Percentiles rank a stretch among this genome's conserved stretches.
Evolutionary conservation across 495 filamentous ascomycete species (phyloP).

Genomic region (Haplographium delicatum): DNA sequence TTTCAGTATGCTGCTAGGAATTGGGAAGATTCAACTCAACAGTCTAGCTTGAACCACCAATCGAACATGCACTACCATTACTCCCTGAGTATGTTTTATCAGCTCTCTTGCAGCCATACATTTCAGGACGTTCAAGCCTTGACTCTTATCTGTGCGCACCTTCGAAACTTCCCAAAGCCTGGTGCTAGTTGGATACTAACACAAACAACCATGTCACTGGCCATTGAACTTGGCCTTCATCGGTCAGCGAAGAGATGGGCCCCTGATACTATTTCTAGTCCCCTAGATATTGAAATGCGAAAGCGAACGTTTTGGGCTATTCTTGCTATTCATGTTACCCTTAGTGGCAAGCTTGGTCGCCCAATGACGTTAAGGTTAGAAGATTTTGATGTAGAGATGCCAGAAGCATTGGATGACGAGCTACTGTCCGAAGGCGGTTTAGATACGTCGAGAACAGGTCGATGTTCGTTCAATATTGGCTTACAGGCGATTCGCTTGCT

Average conservation of each 20-base stretch:
- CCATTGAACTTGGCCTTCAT: slow-evolving; percentile 69
- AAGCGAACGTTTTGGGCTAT: slow-evolving; percentile 75
- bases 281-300: slow-evolving; percentile 63
- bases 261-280: slow-evolving; percentile 44
- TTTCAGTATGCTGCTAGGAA: slow-evolving; percentile 67
- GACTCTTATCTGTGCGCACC: slow-evolving; percentile 60
- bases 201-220: slow-evolving; percentile 53
- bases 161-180: slow-evolving; percentile 74
- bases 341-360: slow-evolving; percentile 68
- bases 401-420: slow-evolving; percentile 62
- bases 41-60: slow-evolving; percentile 46
- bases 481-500: slow-evolving; percentile 55
- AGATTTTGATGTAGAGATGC: slow-evolving; percentile 73
- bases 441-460: slow-evolving; percentile 41
- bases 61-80: slow-evolving; percentile 76
- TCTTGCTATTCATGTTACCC: slow-evolving; percentile 52
- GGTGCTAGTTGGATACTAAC: slow-evolving; percentile 62
- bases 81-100: slow-evolving; percentile 57
- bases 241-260: slow-evolving; percentile 60
- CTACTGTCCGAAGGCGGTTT: slow-evolving; percentile 49
- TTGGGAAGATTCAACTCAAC: slow-evolving; percentile 45
- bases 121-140: slow-evolving; percentile 66
- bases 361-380: slow-evolving; percentile 66
- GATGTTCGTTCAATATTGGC: slow-evolving; percentile 61
- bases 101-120: slow-evolving; percentile 52